Conservation (phyloP, 2,329 filamentous ascomycete genomes). For the Mycogone perniciosa region DNA sequence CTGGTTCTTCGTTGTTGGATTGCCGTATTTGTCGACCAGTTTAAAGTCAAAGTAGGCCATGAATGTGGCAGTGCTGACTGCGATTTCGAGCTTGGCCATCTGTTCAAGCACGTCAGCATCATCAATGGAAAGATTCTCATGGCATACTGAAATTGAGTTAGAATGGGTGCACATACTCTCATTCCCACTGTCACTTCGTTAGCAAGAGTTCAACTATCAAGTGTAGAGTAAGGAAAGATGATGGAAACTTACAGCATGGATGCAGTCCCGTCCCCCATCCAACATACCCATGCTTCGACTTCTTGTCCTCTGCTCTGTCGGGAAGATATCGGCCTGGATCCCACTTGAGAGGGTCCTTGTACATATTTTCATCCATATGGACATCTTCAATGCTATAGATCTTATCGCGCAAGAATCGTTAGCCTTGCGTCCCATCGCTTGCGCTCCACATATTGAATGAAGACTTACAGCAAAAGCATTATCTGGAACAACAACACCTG, state of each 20-base stretch:
- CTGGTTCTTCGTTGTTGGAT: slow-evolving; percentile 9
- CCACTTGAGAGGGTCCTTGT: slow-evolving; percentile 41
- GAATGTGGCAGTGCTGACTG: slow-evolving; percentile 43
- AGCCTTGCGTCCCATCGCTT: neutral
- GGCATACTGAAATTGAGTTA: neutral
- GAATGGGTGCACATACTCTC: neutral
- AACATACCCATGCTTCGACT: slow-evolving; percentile 22
- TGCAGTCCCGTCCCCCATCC: slow-evolving; percentile 33
- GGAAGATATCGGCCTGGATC: slow-evolving; percentile 44
- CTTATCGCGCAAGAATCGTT: slow-evolving; percentile 6
- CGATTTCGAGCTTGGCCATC: slow-evolving; percentile 49
- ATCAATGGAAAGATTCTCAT: slow-evolving; percentile 12
- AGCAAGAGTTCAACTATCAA: neutral
- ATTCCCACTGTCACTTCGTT: slow-evolving; percentile 2
- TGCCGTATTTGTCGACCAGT: slow-evolving; percentile 35
- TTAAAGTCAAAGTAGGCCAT: slow-evolving; percentile 42
- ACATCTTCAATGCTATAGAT: slow-evolving; percentile 41
- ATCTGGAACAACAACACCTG: slow-evolving; percentile 43
- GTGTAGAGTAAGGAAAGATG: neutral
- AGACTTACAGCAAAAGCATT: slow-evolving; percentile 35
- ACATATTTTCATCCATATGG: slow-evolving; percentile 42
- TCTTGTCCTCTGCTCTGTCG: slow-evolving; percentile 40
- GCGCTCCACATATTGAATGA: too few relatives aligned
- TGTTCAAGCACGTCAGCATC: slow-evolving; percentile 15
- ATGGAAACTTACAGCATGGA: slow-evolving; percentile 25